These are phyloP conservation scores for Lepiota subincarnata DNA, from an alignment of 768 basidiomycete species.

Conservation along the genomic window DNA sequence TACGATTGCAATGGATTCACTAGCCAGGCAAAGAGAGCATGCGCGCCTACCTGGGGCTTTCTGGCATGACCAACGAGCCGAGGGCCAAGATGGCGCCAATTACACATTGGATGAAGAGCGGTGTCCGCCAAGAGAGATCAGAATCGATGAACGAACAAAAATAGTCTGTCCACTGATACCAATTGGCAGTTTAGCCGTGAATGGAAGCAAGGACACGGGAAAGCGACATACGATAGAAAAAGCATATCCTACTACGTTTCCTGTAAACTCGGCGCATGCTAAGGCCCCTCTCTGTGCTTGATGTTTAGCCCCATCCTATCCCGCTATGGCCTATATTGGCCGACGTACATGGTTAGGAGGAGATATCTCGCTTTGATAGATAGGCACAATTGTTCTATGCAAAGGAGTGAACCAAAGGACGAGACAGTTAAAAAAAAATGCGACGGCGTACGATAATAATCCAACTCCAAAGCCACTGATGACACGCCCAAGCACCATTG, in stretches of 20 bases:
- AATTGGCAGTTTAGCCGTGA: not conserved
- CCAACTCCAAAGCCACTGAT: constrained; percentile 79
- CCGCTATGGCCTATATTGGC: not conserved
- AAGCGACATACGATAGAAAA: constrained; percentile 53
- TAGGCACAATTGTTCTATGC: constrained; percentile 76
- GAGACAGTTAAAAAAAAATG: not conserved
- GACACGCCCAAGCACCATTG: constrained; percentile 72
- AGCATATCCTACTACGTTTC: constrained; percentile 82
- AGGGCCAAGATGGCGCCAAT: constrained; percentile 73
- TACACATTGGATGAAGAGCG: constrained; percentile 75
- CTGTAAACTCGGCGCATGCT: constrained; percentile 89
- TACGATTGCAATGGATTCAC: constrained; percentile 19
- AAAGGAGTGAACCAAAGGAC: not conserved
- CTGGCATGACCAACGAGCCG: constrained; percentile 80
- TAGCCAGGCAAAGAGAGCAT: not conserved
- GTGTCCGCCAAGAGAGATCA: constrained; percentile 80
- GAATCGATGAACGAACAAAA: constrained; percentile 82
- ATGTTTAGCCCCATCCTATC: not conserved
- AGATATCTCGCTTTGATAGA: constrained; percentile 89
- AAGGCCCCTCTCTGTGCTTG: constrained; percentile 66
- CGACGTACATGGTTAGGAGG: constrained; percentile 72
- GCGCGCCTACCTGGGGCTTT: constrained; percentile 64
- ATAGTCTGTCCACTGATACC: constrained; percentile 79
- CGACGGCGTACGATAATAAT: constrained; percentile 57
- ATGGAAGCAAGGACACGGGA: not conserved